These are phyloP conservation scores for Apiotrichum brassicae DNA, from an alignment of 1,284 basidiomycete species.

Conservation along the genomic window DNA sequence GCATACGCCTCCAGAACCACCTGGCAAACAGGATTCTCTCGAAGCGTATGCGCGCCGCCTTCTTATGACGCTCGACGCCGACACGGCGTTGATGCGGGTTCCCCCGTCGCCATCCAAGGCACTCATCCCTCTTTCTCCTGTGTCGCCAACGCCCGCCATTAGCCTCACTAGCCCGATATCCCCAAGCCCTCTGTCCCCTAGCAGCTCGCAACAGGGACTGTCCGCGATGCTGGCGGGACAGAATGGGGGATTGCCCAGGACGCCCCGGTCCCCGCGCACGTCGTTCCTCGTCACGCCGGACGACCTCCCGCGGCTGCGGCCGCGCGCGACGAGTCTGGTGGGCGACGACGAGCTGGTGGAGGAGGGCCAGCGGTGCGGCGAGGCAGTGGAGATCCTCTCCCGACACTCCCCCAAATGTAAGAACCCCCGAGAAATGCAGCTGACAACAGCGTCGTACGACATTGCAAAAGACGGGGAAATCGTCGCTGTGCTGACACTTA, in stretches of 20 bases:
- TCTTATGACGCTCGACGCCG: conserved; percentile 19
- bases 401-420: conserved; percentile 78
- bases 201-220: background rate
- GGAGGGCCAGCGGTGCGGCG: conserved; percentile 56
- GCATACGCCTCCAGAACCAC: conserved; percentile 4
- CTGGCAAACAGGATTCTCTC: conserved; percentile 18
- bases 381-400: conserved; percentile 84
- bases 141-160: background rate
- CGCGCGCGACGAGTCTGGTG: conserved; percentile 24
- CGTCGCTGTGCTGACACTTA: conserved; percentile 82
- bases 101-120: conserved; percentile 13
- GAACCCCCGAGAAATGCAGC: conserved; percentile 18
- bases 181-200: background rate
- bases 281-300: background rate
- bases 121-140: conserved; percentile 2
- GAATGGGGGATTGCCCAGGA: background rate
- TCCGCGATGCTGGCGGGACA: background rate
- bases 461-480: conserved; percentile 81
- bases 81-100: background rate
- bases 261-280: background rate
- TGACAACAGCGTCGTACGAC: conserved; percentile 70
- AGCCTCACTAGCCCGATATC: background rate
- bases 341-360: conserved; percentile 47
- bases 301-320: background rate
- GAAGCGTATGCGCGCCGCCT: conserved; percentile 34